Conservation (phyloP, 345 rosid species). For the Arabidopsis suecica region DNA sequence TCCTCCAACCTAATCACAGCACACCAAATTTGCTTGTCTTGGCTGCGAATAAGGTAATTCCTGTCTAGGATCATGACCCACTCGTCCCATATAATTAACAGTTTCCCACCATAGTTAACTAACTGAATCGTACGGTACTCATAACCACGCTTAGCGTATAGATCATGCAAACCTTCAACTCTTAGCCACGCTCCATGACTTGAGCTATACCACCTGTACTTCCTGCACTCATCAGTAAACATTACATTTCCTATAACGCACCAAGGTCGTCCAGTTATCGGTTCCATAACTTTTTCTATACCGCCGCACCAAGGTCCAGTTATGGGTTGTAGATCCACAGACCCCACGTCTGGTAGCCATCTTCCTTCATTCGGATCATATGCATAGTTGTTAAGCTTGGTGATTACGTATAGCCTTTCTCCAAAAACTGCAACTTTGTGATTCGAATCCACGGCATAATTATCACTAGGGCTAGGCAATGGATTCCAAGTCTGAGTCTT, state of each 20-base stretch:
- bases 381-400: not conserved
- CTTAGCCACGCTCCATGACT: not conserved
- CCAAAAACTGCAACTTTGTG: not conserved
- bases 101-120: constrained; percentile 4
- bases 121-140: not conserved
- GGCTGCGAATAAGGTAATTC: not conserved
- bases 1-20: constrained; percentile 8
- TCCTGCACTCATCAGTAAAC: not conserved
- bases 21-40: not conserved
- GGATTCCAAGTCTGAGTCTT: too few relatives aligned
- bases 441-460: not conserved
- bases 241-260: not conserved
- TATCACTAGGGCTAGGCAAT: too few relatives aligned
- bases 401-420: not conserved
- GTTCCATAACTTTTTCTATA: too few relatives aligned
- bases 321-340: too few relatives aligned
- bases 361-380: constrained; percentile 6
- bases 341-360: not conserved
- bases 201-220: not conserved
- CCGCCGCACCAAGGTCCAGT: not conserved
- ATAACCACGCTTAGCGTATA: not conserved
- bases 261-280: too few relatives aligned
- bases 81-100: not conserved
- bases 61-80: too few relatives aligned
- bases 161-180: not conserved